Evolutionary conservation across 176 grass and related monocot genomes (phyloP), one percentile per base, ranked within the genome.

Genomic region (Pontederia paniculata): DNA sequence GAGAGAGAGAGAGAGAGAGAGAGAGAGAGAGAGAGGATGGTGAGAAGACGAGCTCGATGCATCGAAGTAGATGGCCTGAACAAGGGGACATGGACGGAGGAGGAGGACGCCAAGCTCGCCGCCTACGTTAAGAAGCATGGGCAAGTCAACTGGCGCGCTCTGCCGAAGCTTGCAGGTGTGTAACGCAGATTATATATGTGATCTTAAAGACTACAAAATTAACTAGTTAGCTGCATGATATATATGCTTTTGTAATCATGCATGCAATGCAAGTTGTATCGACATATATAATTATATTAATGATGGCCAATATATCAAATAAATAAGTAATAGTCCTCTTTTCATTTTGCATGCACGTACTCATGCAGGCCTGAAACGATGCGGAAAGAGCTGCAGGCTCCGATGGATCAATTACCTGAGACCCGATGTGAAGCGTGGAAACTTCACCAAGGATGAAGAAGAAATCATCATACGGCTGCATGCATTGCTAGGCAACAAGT

Each of bases 321-420:
- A 37, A n/a, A n/a, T n/a, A n/a, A n/a, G n/a, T n/a, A n/a, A n/a
- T n/a, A n/a, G n/a, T n/a, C n/a, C n/a, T n/a, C n/a, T n/a, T n/a
- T n/a, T n/a, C n/a, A n/a, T n/a, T n/a, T n/a, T n/a, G n/a, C n/a
- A n/a, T n/a, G n/a, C n/a, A n/a, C n/a, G n/a, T n/a, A n/a, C n/a
- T n/a, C 28, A 3, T 2, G 28, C 28, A 37, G 52, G 52, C 3
- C 12, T 54, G 52, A 17, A 11, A 21, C 17, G 52, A 21, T 54
- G 52, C 52, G 52, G 52, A 4, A 54, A 54, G 52, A 54, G 52
- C 52, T 54, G 52, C 17, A 17, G 52, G 17, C 17, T 54, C 17
- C 9, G 52, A 10, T 54, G 52, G 52, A 54, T 54, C 52, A 54
- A 54, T 21, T 54, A 54, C 17, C 52, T 54, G 10, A 17, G 52